These are phyloP conservation scores for Brettanomyces sp. DNA, from an alignment of 805 yeast genomes.

Conservation along the genomic window DNA sequence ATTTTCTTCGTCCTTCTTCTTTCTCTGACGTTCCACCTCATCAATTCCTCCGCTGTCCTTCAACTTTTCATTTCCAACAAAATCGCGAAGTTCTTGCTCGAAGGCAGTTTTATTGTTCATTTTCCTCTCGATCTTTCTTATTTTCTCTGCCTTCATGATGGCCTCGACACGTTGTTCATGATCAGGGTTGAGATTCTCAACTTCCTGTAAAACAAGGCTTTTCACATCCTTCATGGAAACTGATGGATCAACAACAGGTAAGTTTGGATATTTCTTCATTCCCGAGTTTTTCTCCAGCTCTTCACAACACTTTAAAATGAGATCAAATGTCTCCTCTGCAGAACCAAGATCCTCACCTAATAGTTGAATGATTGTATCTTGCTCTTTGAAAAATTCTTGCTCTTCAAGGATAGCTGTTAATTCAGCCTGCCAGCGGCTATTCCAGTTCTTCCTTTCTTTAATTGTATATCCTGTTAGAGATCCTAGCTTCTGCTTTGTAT, in stretches of 20 bases:
- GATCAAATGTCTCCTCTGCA: slow-evolving; percentile 70
- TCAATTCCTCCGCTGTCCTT: slow-evolving; percentile 85
- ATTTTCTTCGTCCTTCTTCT: slow-evolving; percentile 61
- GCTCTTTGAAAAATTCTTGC: slow-evolving; percentile 84
- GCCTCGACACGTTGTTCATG: slow-evolving; percentile 85
- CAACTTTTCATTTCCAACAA: slow-evolving; percentile 69
- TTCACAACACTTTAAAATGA: slow-evolving; percentile 72
- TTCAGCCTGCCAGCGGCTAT: slow-evolving; percentile 84
- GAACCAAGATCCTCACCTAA: slow-evolving; percentile 71
- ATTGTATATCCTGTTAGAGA: slow-evolving; percentile 52
- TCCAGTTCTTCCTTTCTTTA: slow-evolving; percentile 78
- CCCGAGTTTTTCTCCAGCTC: slow-evolving; percentile 62
- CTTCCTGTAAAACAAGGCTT: slow-evolving; percentile 76
- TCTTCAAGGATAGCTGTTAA: slow-evolving; percentile 86
- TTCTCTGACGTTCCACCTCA: slow-evolving; percentile 66
- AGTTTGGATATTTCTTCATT: slow-evolving; percentile 24
- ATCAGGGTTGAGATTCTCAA: slow-evolving; percentile 69
- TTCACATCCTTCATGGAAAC: slow-evolving; percentile 48
- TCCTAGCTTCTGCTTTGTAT: slow-evolving; percentile 44
- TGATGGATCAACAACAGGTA: slow-evolving; percentile 44
- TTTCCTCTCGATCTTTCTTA: slow-evolving; percentile 63
- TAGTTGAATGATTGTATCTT: slow-evolving; percentile 77
- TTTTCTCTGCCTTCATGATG: slow-evolving; percentile 73
- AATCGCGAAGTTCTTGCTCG: slow-evolving; percentile 76
- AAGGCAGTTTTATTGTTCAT: slow-evolving; percentile 52